phyloP scores from a whole-genome alignment of 495 filamentous ascomycete genomes.

The Aspergillus ellipticus region DNA sequence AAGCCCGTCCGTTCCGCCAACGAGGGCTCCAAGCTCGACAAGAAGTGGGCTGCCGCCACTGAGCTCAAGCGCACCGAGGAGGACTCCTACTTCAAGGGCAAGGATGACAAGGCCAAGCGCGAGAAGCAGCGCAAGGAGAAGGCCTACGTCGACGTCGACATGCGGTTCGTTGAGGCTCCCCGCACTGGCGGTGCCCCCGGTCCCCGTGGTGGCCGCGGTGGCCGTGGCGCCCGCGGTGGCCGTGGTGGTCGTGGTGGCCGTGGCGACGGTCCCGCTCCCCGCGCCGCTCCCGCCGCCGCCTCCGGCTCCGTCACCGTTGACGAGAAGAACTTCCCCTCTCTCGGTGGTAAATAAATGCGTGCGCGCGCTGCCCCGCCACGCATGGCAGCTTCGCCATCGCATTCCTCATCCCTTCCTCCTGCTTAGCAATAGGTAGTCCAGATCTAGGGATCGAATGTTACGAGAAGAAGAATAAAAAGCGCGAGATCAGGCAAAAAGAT shows the following conservation, averaged over 20 bases:
- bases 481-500: neutral
- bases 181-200: slow-evolving; percentile 50
- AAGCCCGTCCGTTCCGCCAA: slow-evolving; percentile 80
- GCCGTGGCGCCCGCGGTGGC: slow-evolving; percentile 38
- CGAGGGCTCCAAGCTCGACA: slow-evolving; percentile 77
- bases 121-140: slow-evolving; percentile 91
- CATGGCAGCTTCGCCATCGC: neutral
- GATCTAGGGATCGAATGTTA: neutral
- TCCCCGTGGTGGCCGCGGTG: slow-evolving; percentile 42
- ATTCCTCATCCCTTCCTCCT: slow-evolving; percentile 1
- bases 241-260: slow-evolving; percentile 35
- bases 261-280: slow-evolving; percentile 10
- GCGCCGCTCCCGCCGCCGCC: slow-evolving; percentile 23
- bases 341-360: slow-evolving; percentile 42
- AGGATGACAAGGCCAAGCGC: slow-evolving; percentile 76
- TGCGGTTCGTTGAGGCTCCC: slow-evolving; percentile 64
- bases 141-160: slow-evolving; percentile 81
- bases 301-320: slow-evolving; percentile 38
- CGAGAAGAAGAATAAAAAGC: neutral
- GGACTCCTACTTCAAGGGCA: slow-evolving; percentile 71
- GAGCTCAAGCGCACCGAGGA: slow-evolving; percentile 68
- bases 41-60: slow-evolving; percentile 90
- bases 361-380: slow-evolving; percentile 5
- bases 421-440: neutral
- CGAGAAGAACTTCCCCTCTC: slow-evolving; percentile 52